Conservation (phyloP, 441 rosid genomes). For the Pelargonium myrrhifolium region DNA sequence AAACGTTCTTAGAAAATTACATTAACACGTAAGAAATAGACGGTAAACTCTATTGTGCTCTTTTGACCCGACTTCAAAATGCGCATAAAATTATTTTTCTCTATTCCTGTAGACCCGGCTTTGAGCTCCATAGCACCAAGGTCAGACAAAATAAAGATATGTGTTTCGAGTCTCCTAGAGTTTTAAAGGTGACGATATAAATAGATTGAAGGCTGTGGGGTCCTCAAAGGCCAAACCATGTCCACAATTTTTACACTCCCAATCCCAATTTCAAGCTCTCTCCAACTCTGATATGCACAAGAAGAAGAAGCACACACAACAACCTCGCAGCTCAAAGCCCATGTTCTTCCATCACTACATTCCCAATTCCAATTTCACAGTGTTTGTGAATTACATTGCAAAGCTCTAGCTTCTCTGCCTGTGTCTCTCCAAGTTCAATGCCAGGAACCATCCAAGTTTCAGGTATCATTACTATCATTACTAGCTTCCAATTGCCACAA, state of each 20-base stretch:
- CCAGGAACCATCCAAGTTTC: slow-evolving; percentile 91
- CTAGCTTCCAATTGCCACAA: background rate
- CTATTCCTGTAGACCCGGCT: too few species aligned
- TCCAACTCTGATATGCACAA: slow-evolving; percentile 11
- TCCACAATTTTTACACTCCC: slow-evolving; percentile 16
- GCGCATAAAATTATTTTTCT: too few species aligned
- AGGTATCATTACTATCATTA: slow-evolving; percentile 35
- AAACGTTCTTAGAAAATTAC: too few species aligned
- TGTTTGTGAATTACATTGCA: background rate
- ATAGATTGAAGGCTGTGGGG: slow-evolving; percentile 3
- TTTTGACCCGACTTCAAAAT: too few species aligned
- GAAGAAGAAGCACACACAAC: too few species aligned
- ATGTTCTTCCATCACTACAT: slow-evolving; percentile 8
- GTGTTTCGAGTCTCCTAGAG: background rate
- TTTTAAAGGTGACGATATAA: background rate
- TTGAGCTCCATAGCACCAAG: too few species aligned
- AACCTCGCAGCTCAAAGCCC: background rate
- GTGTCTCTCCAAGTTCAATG: slow-evolving; percentile 32
- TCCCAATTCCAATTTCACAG: background rate
- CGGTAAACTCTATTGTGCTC: too few species aligned
- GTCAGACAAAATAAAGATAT: background rate
- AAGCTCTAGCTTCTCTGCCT: background rate
- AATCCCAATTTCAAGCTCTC: slow-evolving; percentile 21
- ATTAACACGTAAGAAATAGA: too few species aligned
- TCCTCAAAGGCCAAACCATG: slow-evolving; percentile 33